These are phyloP conservation scores for Syzygium aromaticum DNA, from an alignment of 345 rosid species.

Conservation along the genomic window DNA sequence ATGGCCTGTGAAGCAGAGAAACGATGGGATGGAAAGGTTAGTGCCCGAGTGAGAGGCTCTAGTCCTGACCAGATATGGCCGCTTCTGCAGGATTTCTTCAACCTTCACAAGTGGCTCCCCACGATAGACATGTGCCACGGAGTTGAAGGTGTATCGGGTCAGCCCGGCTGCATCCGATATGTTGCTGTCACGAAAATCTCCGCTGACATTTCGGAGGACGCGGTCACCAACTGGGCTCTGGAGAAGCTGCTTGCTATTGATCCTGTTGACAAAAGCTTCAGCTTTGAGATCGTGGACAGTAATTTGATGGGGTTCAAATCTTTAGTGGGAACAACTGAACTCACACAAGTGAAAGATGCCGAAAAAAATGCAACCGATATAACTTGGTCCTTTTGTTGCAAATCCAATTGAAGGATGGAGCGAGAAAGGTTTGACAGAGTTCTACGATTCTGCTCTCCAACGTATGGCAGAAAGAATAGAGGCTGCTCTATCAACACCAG, in stretches of 20 bases:
- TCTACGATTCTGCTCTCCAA: background rate
- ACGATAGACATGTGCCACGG: slow-evolving; percentile 23
- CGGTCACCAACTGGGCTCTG: slow-evolving; percentile 25
- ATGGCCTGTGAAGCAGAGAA: background rate
- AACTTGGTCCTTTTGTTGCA: background rate
- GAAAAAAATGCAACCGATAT: background rate
- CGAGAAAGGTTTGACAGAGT: background rate
- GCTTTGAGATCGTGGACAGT: slow-evolving; percentile 46
- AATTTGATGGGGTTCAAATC: slow-evolving; percentile 26
- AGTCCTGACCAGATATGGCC: background rate
- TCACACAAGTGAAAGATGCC: slow-evolving; percentile 9
- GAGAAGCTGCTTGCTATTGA: slow-evolving; percentile 34
- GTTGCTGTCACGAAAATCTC: slow-evolving; percentile 11
- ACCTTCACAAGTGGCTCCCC: background rate
- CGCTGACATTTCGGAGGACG: background rate
- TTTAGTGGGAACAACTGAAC: slow-evolving; percentile 30
- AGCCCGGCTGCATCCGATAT: slow-evolving; percentile 47
- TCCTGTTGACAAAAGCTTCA: slow-evolving; percentile 23
- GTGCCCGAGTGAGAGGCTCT: background rate
- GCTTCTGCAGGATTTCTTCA: background rate
- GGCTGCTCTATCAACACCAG: background rate
- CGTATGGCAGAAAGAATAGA: background rate
- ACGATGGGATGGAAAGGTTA: background rate
- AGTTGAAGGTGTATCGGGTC: slow-evolving; percentile 10
- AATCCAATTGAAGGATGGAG: background rate